Evolutionary conservation across 1,284 basidiomycete species (phyloP).

Genomic region (Sporisorium reilianum): DNA sequence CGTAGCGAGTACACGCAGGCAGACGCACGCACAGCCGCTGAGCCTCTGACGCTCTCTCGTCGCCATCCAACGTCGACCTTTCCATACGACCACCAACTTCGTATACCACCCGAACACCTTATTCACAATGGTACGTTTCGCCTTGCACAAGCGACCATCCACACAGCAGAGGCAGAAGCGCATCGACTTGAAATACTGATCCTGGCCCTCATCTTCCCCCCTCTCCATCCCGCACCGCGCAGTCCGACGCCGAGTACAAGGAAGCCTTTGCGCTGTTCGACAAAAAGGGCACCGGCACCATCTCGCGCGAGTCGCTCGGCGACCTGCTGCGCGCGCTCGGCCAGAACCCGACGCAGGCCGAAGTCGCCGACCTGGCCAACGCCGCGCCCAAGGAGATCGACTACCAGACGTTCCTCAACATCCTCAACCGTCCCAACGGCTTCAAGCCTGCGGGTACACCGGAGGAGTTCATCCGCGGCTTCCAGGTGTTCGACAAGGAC

Average conservation of each 20-base stretch:
- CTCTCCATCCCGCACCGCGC: neutral
- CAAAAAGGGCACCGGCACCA: constrained; percentile 91
- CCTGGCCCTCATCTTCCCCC: neutral
- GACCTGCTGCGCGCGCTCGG: constrained; percentile 94
- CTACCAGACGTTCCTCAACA: constrained; percentile 79
- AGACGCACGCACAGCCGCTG: neutral
- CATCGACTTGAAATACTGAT: too few species aligned
- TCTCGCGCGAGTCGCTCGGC: constrained; percentile 89
- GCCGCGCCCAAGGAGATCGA: constrained; percentile 80
- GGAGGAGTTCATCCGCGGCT: constrained; percentile 98
- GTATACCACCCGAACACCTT: neutral
- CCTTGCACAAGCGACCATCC: neutral
- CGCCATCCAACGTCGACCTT: constrained; percentile 1
- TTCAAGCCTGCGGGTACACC: constrained; percentile 81
- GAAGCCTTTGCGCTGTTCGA: constrained; percentile 98
- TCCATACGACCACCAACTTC: neutral
- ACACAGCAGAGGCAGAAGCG: neutral
- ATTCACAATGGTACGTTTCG: neutral
- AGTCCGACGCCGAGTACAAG: constrained; percentile 73
- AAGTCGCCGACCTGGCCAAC: constrained; percentile 85
- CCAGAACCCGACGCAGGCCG: constrained; percentile 97
- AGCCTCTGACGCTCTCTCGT: neutral
- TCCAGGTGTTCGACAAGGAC: constrained; percentile 99
- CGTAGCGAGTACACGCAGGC: neutral
- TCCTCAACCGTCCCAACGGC: constrained; percentile 92